Conservation (phyloP, 2,329 filamentous ascomycete species). For the Paecilomyces sp. region DNA sequence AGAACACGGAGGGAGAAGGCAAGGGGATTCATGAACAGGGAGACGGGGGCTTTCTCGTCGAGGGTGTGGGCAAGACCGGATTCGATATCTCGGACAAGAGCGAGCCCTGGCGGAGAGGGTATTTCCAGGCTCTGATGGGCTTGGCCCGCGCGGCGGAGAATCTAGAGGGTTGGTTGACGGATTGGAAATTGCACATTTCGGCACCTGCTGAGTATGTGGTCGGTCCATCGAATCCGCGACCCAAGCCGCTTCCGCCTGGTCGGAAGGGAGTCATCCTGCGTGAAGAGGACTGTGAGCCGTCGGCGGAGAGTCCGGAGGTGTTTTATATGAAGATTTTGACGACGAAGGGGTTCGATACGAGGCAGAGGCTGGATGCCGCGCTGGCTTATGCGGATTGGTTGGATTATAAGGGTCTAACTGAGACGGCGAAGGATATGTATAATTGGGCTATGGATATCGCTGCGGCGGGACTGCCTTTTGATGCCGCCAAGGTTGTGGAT, state of each 20-base stretch:
- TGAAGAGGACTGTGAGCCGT: constrained; percentile 67
- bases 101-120: constrained; percentile 78
- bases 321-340: constrained; percentile 79
- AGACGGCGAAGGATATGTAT: constrained; percentile 65
- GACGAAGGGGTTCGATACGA: constrained; percentile 69
- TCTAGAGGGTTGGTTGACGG: constrained; percentile 69
- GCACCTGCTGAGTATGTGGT: constrained; percentile 68
- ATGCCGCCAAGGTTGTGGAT: constrained; percentile 49
- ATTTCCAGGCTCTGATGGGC: constrained; percentile 74
- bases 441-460: constrained; percentile 71
- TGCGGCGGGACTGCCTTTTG: constrained; percentile 44
- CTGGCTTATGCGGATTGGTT: constrained; percentile 80
- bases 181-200: constrained; percentile 57
- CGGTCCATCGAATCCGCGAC: constrained; percentile 76
- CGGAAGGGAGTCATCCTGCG: constrained; percentile 55
- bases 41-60: constrained; percentile 46
- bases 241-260: constrained; percentile 62
- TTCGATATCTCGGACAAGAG: constrained; percentile 68
- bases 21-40: constrained; percentile 52
- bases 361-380: constrained; percentile 73
- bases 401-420: constrained; percentile 63
- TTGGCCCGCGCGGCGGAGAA: constrained; percentile 71
- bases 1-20: constrained; percentile 63
- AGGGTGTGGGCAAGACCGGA: constrained; percentile 49
- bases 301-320: constrained; percentile 63